A percentile compares a stretch with the other conserved stretches of the same genome.
Evolutionary conservation across 2,329 filamentous ascomycete species (phyloP).

Genomic region (Cordyceps javanica): DNA sequence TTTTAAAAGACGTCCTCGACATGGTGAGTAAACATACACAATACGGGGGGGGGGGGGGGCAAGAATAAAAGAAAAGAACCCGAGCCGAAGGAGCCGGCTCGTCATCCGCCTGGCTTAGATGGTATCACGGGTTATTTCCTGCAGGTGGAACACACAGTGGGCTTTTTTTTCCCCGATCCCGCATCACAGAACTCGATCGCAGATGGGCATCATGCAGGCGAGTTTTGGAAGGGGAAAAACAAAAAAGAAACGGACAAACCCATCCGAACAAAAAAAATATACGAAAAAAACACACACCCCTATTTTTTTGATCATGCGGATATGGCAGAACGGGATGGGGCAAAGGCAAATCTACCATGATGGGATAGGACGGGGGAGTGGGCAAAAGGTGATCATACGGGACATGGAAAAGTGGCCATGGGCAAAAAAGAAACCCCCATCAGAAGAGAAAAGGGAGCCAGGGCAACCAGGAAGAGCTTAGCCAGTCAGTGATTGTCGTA

Average conservation of each 20-base stretch:
- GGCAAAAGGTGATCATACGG: background rate
- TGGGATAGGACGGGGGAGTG: background rate
- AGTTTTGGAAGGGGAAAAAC: too few relatives aligned
- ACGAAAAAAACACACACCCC: too few relatives aligned
- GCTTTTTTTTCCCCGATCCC: background rate
- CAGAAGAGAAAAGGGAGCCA: too few relatives aligned
- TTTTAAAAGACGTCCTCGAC: too few relatives aligned
- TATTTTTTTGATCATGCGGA: background rate
- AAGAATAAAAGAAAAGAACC: background rate
- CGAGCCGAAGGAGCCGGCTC: background rate
- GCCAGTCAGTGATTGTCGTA: too few relatives aligned
- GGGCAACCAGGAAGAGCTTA: too few relatives aligned
- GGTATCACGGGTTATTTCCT: background rate
- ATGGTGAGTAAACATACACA: background rate
- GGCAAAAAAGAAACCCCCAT: background rate
- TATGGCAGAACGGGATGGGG: too few relatives aligned
- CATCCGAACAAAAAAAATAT: too few relatives aligned
- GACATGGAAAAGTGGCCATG: background rate
- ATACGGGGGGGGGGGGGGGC: background rate
- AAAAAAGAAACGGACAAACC: too few relatives aligned
- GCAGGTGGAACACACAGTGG: constrained; percentile 5
- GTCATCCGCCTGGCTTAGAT: background rate
- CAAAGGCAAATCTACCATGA: too few relatives aligned
- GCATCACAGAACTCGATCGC: background rate
- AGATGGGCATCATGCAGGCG: constrained; percentile 4